Percentiles rank a stretch among this genome's conserved stretches.
Evolutionary conservation across 164 flowering plant genomes (phyloP).

Genomic region (Annona cherimola): DNA sequence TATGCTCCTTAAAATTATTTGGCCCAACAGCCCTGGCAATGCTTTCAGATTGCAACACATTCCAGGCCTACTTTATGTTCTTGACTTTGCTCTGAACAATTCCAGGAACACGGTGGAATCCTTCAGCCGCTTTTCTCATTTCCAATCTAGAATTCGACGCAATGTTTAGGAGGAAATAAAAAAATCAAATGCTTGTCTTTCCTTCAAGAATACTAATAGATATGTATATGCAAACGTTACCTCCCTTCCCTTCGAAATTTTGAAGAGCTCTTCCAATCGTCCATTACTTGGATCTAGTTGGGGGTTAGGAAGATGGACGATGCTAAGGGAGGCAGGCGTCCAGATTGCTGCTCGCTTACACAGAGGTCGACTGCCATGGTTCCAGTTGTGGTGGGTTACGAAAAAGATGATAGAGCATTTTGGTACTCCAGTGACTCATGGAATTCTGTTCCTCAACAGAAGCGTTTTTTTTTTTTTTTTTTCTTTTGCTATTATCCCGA

Average conservation of each 20-base stretch:
- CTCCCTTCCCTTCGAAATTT: conserved; percentile 48
- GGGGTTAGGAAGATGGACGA: too few species aligned
- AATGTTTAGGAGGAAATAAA: too few species aligned
- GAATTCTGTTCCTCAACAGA: too few species aligned
- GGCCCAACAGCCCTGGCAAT: conserved; percentile 79
- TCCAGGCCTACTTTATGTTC: conserved; percentile 67
- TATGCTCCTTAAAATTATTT: conserved; percentile 83
- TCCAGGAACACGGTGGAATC: conserved; percentile 78
- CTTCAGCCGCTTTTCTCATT: conserved; percentile 78
- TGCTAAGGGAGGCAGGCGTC: too few species aligned
- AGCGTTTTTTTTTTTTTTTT: too few species aligned
- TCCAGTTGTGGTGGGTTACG: too few species aligned
- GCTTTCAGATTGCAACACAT: conserved; percentile 72
- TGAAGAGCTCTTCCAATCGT: conserved; percentile 67
- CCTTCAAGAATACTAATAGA: conserved; percentile 92
- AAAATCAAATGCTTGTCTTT: conserved; percentile 24
- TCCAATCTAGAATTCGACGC: conserved; percentile 47
- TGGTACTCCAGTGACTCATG: too few species aligned
- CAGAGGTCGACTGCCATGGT: too few species aligned
- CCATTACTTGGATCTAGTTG: conserved; percentile 59
- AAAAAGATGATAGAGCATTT: too few species aligned
- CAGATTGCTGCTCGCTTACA: too few species aligned
- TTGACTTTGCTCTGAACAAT: conserved; percentile 72
- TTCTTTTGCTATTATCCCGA: too few species aligned
- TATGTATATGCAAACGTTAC: conserved; percentile 51